Evolutionary conservation across 176 grass and related monocot genomes (phyloP), one percentile per base, ranked within the genome.

Genomic region (Tillandsia fasciculata): DNA sequence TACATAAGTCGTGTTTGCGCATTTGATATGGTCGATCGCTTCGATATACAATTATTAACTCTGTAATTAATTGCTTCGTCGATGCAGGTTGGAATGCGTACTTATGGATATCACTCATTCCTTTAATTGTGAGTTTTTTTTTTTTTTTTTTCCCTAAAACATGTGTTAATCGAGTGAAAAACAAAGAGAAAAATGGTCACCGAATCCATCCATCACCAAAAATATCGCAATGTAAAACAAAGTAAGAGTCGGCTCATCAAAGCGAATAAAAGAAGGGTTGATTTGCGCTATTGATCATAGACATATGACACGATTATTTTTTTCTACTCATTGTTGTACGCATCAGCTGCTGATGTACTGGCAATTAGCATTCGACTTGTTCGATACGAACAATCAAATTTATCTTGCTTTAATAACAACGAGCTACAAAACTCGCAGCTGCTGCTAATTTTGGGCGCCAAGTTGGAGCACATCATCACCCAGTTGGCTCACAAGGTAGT

Each of bases 21-120:
- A 4, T 33, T 33, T 33, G 29, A 33, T 3, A 33, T 0, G 2
- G 4, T 33, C 29, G 29, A 33, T 33, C 0, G 29, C 29, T 33
- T 33, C 29, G 29, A 33, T 33, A 3, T 5, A 33, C 29, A 33
- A 33, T 33, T 33, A 33, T 33, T 4, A 33, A 54, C 8, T 83
- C 10, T 47, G 64, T 27, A 64, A 49, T 72, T 69, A 50, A 9
- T 13, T 50, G 12, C 61, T 81, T 23, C 12, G 49, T 64, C 70
- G 51, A 1, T 85, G 75, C 77, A 96, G 93, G 93, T 70, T 96
- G 88, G 93, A 86, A 96, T 63, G 88, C 88, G 52, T 96, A 92
- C 70, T 92, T 91, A 56, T 96, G 93, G 93, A 89, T 96, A 50
- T 79, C 88, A 72, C 92, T 92, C 72, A 7, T 92, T 72, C 93